Evolutionary conservation across 106 monocot species (phyloP).

Genomic region (Allium sativum): DNA sequence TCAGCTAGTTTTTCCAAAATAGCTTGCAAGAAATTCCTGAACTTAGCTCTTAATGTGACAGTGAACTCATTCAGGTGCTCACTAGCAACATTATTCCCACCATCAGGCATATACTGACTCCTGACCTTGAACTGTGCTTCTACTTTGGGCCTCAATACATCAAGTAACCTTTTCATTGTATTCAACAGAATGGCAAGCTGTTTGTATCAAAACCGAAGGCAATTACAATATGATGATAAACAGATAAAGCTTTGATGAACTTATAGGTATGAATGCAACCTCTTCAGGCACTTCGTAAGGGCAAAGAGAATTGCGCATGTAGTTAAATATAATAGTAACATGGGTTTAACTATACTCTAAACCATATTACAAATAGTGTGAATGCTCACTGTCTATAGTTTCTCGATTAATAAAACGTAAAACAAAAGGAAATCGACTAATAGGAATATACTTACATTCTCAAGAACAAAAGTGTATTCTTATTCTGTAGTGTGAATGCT

Average conservation of each 20-base stretch:
- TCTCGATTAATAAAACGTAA: too few relatives aligned
- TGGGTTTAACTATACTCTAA: too few relatives aligned
- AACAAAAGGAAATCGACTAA: too few relatives aligned
- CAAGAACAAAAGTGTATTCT: too few relatives aligned
- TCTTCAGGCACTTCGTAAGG: slow-evolving; percentile 80
- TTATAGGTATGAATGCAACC: too few relatives aligned
- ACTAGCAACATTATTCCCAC: slow-evolving; percentile 58
- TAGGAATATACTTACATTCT: too few relatives aligned
- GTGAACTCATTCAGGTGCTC: slow-evolving; percentile 86
- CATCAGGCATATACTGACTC: slow-evolving; percentile 80
- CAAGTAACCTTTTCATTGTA: slow-evolving; percentile 88
- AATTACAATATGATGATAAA: slow-evolving; percentile 2
- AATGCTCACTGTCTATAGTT: too few relatives aligned
- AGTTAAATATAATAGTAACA: too few relatives aligned
- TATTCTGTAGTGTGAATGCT: too few relatives aligned
- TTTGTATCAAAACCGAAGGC: neutral
- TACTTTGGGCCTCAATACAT: slow-evolving; percentile 69
- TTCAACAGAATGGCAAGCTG: slow-evolving; percentile 86
- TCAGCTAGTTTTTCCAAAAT: slow-evolving; percentile 85
- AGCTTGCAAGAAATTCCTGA: slow-evolving; percentile 88
- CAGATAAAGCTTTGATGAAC: too few relatives aligned
- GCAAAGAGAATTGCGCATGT: slow-evolving; percentile 38
- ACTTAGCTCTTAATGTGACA: slow-evolving; percentile 80
- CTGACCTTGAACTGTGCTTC: slow-evolving; percentile 84
- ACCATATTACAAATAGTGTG: too few relatives aligned